phyloP scores from a whole-genome alignment of 2,329 filamentous ascomycete genomes.

The Paecilomyces niveus region DNA sequence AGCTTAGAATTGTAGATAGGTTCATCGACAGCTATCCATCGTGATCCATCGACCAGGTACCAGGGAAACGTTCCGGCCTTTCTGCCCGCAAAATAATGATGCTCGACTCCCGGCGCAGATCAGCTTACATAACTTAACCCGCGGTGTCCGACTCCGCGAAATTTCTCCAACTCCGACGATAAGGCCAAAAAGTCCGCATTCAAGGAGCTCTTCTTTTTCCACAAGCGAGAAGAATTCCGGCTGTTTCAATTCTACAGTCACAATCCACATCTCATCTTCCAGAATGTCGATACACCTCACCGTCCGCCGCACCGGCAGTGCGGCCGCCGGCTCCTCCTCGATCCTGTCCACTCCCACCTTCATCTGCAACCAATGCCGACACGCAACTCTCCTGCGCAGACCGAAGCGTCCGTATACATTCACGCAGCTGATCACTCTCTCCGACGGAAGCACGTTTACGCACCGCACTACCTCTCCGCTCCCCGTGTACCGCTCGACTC shows the following conservation, averaged over 20 bases:
- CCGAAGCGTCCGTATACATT: slow-evolving; percentile 93
- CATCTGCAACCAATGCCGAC: slow-evolving; percentile 58
- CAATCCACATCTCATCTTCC: slow-evolving; percentile 2
- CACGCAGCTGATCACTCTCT: slow-evolving; percentile 91
- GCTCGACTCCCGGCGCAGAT: not conserved
- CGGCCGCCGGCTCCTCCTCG: slow-evolving; percentile 6
- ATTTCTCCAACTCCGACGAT: slow-evolving; percentile 24
- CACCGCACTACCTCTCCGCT: slow-evolving; percentile 45
- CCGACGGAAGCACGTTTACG: slow-evolving; percentile 74
- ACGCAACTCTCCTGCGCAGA: slow-evolving; percentile 77
- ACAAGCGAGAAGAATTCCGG: not conserved
- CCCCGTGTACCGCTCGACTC: slow-evolving; percentile 56
- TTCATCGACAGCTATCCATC: not conserved
- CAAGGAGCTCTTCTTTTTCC: not conserved
- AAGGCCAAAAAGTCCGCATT: slow-evolving; percentile 4
- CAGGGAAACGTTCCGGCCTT: not conserved
- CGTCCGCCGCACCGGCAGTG: slow-evolving; percentile 22
- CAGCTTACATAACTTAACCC: slow-evolving; percentile 24
- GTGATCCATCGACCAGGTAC: not conserved
- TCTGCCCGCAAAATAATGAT: not conserved
- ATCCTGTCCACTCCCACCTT: slow-evolving; percentile 17
- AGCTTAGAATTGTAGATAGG: not conserved
- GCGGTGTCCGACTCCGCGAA: slow-evolving; percentile 11
- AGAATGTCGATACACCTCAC: slow-evolving; percentile 30
- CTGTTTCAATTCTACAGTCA: not conserved